These are phyloP conservation scores for Batkoa obscura DNA, from an alignment of 371 early-diverging fungal species.

Conservation along the genomic window DNA sequence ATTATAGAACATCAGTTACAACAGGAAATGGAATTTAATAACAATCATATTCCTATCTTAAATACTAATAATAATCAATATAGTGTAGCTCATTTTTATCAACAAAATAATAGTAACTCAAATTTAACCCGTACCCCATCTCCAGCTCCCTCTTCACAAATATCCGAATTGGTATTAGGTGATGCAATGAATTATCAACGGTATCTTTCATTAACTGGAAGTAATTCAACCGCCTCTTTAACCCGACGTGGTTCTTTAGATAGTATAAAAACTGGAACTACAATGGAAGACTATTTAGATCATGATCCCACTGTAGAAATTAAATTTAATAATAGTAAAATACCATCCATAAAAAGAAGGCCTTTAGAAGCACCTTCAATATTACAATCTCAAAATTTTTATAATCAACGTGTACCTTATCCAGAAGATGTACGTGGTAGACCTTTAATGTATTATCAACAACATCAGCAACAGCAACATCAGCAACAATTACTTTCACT, in stretches of 20 bases:
- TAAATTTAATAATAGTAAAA: not conserved
- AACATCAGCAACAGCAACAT: not conserved
- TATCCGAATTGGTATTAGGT: not conserved
- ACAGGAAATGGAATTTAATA: no score
- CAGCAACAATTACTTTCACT: no score
- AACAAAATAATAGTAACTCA: no score
- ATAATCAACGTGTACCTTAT: not conserved
- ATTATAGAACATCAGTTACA: not conserved
- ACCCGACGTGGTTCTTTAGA: not conserved
- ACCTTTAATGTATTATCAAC: not conserved
- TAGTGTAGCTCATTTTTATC: no score
- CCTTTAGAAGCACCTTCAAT: not conserved
- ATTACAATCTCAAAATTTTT: not conserved
- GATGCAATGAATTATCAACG: not conserved
- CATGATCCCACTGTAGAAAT: not conserved
- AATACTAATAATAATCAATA: no score
- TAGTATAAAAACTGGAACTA: not conserved
- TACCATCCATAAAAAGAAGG: not conserved
- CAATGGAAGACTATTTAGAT: not conserved
- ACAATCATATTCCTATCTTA: no score
- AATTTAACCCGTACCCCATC: not conserved
- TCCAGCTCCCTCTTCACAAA: not conserved
- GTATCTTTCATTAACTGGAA: not conserved
- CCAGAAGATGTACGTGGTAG: conserved; percentile 1
- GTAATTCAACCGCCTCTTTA: not conserved